These are phyloP conservation scores for Blastomyces gilchristii DNA, from an alignment of 2,329 filamentous ascomycete genomes.

Conservation along the genomic window DNA sequence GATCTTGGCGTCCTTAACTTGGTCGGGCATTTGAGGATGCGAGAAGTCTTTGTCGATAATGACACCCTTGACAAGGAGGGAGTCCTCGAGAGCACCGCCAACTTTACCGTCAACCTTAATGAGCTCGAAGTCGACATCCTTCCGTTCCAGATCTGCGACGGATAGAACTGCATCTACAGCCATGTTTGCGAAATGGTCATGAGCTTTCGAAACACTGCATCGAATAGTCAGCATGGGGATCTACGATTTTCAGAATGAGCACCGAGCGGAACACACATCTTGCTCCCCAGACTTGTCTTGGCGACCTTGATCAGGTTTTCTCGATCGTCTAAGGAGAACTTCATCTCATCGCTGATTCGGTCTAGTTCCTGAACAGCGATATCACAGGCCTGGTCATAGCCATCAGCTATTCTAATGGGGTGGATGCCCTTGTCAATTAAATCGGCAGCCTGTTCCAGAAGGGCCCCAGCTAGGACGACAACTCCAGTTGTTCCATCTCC, in stretches of 20 bases:
- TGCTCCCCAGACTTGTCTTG: conserved; percentile 90
- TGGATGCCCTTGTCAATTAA: conserved; percentile 99
- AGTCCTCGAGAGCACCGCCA: conserved; percentile 84
- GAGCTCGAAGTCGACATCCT: conserved; percentile 95
- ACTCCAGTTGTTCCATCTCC: conserved; percentile 97
- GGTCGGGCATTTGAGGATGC: conserved; percentile 95
- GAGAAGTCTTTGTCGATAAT: conserved; percentile 99
- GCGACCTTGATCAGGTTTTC: conserved; percentile 88
- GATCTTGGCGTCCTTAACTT: conserved; percentile 90
- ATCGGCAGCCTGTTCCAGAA: conserved; percentile 92
- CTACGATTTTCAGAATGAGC: not conserved
- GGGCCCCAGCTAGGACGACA: conserved; percentile 85
- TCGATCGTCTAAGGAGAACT: conserved; percentile 70
- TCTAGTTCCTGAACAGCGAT: conserved; percentile 90
- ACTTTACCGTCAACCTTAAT: conserved; percentile 99
- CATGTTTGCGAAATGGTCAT: conserved; percentile 96
- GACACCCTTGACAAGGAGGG: conserved; percentile 89
- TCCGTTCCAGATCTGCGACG: conserved; percentile 88
- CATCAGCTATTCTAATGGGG: conserved; percentile 95
- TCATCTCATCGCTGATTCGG: conserved; percentile 80
- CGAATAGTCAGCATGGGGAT: conserved; percentile 6
- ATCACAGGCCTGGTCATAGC: conserved; percentile 95
- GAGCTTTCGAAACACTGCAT: conserved; percentile 74
- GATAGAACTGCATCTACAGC: conserved; percentile 94
- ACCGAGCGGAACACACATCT: conserved; percentile 50